These are phyloP conservation scores for Thelephora terrestris DNA, from an alignment of 1,284 basidiomycete genomes.

Conservation along the genomic window DNA sequence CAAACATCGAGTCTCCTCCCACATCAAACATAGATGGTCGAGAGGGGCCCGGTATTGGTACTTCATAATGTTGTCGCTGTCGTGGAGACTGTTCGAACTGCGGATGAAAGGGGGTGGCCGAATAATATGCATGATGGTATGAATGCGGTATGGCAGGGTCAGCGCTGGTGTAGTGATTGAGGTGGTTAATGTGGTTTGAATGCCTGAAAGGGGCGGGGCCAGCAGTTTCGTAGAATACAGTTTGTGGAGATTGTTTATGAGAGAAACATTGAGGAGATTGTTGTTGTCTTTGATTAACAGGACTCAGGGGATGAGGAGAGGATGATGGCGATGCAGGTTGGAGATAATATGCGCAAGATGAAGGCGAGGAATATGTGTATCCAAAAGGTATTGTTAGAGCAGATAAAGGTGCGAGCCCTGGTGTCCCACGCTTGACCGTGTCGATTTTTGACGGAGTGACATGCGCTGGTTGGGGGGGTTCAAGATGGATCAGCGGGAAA, in stretches of 20 bases:
- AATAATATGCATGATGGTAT: not conserved
- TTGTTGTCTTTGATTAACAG: too few species aligned
- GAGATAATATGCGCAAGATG: too few species aligned
- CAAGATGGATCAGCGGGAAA: not conserved
- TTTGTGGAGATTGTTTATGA: not conserved
- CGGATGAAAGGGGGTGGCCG: not conserved
- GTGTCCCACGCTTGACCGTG: not conserved
- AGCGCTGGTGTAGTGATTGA: not conserved
- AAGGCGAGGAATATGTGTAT: not conserved
- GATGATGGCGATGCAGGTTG: too few species aligned
- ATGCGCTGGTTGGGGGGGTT: not conserved
- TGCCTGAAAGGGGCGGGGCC: not conserved
- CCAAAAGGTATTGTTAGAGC: not conserved
- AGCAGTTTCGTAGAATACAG: slow-evolving; percentile 1
- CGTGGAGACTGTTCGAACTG: not conserved
- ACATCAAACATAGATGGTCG: not conserved
- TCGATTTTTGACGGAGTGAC: not conserved
- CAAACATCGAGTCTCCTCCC: not conserved
- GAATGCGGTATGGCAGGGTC: not conserved
- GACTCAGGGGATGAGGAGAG: too few species aligned
- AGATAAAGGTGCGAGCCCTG: not conserved
- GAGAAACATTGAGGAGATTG: not conserved
- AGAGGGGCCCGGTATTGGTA: too few species aligned
- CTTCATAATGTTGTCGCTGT: too few species aligned
- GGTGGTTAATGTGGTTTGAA: too few species aligned